Percentiles rank a stretch among this genome's conserved stretches.
Evolutionary conservation across 2,329 filamentous ascomycete genomes (phyloP).

Genomic region (Ceratocystis destructans): DNA sequence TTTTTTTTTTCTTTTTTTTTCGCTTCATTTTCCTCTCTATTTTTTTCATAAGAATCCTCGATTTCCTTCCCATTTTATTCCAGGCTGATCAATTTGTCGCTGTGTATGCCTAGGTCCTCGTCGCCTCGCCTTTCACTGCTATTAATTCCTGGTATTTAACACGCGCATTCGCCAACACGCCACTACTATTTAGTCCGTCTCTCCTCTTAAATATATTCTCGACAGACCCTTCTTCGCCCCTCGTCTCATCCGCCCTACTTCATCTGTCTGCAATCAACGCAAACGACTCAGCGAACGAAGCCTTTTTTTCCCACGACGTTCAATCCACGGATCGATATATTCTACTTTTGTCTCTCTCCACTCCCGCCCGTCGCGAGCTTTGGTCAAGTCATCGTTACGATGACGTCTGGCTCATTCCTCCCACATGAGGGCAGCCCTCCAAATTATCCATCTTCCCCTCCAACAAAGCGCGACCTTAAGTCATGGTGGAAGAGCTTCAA

Average conservation of each 20-base stretch:
- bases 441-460: slow-evolving; percentile 48
- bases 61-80: background rate
- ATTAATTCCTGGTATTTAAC: background rate
- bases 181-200: too few relatives aligned
- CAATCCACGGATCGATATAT: background rate
- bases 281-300: background rate
- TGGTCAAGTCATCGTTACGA: slow-evolving; percentile 19
- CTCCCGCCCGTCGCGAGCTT: background rate
- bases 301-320: background rate
- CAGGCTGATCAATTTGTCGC: too few relatives aligned
- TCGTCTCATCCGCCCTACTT: too few relatives aligned
- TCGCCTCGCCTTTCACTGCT: background rate
- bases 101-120: too few relatives aligned
- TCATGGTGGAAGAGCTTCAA: slow-evolving; percentile 98
- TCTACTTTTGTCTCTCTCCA: background rate
- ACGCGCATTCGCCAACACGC: too few relatives aligned
- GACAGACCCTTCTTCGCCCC: too few relatives aligned
- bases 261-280: too few relatives aligned
- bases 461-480: slow-evolving; percentile 73
- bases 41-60: background rate
- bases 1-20: background rate
- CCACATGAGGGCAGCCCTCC: slow-evolving; percentile 26
- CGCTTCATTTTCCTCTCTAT: background rate
- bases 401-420: slow-evolving; percentile 29
- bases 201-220: too few relatives aligned